Evolutionary conservation across 2,329 filamentous ascomycete species (phyloP), one percentile per base, ranked within the genome.

Genomic region (Trichoderma asperellum): DNA sequence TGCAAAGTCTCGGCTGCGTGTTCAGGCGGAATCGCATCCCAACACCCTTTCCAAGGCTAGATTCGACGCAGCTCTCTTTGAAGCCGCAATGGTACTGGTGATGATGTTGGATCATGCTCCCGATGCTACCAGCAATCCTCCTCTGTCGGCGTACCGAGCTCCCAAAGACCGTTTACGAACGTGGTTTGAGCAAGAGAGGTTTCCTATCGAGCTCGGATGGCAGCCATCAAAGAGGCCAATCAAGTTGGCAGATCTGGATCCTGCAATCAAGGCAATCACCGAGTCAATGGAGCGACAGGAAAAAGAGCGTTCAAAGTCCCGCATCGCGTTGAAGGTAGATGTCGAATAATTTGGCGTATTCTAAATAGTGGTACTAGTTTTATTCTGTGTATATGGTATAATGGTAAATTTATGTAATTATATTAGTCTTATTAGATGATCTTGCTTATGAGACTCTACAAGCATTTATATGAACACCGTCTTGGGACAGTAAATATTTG

Each of bases 181-280:
- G 4, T 72, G 71, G 71, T 53, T 72, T 24, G 59, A 32, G 4
- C 56, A 72, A 21, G 71, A 72, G 53, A 57, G 68, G 12, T 64
- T 72, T 52, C 71, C 71, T 0, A 43, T 55, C 4, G 70, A 73
- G 59, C 61, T 71, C 14, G 72, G 70, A n/a, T 72, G 72, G 70
- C 62, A 35, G 67, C 71, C 57, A 5, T 70, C 72, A 5, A 61
- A 60, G 56, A 68, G 69, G 32, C 37, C 18, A 4, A 64, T 71
- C 21, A 52, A 40, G n/a, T 6, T 70, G 34, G 40, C 64, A 14
- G 70, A 71, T 24, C 10, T 70, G 53, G 34, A 65, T 2, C 67
- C 67, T 14, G 67, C 59, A 8, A 58, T 69, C 21, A 27, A 57
- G 5, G 67, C 52, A 1, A 69, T 69, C 40, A 40, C 37, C 1